Percentiles rank a stretch among this genome's conserved stretches.
Evolutionary conservation across 2,329 filamentous ascomycete genomes (phyloP).

Genomic region (Elsinoe batatas): DNA sequence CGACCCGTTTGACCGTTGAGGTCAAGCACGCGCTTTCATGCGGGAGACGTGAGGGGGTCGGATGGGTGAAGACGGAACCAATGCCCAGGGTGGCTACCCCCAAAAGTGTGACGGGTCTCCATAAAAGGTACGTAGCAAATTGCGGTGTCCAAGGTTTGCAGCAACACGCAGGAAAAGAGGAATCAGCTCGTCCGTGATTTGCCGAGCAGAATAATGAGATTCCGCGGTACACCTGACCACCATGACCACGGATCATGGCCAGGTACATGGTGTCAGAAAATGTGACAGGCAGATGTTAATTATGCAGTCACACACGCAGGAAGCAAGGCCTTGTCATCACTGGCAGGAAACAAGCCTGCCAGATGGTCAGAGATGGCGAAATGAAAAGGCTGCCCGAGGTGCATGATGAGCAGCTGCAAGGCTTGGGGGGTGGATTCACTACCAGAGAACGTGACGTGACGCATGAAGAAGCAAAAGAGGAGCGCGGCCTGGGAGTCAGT

Average conservation of each 20-base stretch:
- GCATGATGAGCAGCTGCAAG: background rate
- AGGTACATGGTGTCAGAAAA: background rate
- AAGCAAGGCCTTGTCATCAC: background rate
- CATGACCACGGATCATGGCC: background rate
- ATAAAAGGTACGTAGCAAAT: background rate
- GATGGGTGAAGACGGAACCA: background rate
- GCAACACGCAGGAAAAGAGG: background rate
- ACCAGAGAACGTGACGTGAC: constrained; percentile 3
- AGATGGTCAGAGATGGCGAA: too few relatives aligned
- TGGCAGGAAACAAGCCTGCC: background rate
- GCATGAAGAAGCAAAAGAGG: constrained; percentile 9
- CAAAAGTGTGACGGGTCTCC: background rate
- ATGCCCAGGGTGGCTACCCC: background rate
- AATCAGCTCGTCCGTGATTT: constrained; percentile 3
- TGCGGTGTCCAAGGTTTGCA: background rate
- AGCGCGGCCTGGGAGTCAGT: background rate
- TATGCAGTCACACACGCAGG: background rate
- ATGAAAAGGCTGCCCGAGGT: background rate
- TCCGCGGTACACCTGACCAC: constrained; percentile 2
- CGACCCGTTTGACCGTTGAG: background rate
- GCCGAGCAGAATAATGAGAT: background rate
- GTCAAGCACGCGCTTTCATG: background rate
- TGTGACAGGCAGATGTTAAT: background rate
- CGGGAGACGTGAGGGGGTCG: background rate
- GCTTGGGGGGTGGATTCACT: background rate